phyloP scores from a whole-genome alignment of 2,329 filamentous ascomycete species.

The Bimuria novae-zelandiae region DNA sequence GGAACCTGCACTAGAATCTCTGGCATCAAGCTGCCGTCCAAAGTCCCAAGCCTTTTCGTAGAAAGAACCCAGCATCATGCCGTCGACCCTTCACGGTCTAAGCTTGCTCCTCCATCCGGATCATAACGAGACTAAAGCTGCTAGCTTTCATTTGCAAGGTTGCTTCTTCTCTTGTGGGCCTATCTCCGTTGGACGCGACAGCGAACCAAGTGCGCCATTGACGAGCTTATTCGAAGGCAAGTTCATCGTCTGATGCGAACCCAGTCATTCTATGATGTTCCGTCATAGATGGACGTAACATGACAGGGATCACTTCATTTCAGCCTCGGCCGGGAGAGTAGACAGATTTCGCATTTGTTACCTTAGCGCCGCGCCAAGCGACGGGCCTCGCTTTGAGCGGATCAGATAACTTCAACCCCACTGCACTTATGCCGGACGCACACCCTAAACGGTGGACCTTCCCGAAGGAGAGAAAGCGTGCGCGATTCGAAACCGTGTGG shows the following conservation, averaged over 20 bases:
- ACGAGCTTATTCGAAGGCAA: background rate
- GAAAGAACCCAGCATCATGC: conserved; percentile 30
- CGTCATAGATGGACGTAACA: conserved; percentile 7
- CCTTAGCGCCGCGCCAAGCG: conserved; percentile 7
- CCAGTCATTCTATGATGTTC: background rate
- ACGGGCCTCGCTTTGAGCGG: conserved; percentile 28
- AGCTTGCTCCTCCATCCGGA: background rate
- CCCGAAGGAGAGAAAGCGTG: conserved; percentile 20
- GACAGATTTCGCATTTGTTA: conserved; percentile 6
- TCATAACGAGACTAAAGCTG: background rate
- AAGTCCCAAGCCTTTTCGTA: conserved; percentile 25
- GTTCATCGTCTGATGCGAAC: background rate
- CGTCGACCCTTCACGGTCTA: background rate
- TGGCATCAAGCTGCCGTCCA: background rate
- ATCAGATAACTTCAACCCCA: conserved; percentile 38
- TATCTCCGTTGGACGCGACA: background rate
- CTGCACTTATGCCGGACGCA: conserved; percentile 5
- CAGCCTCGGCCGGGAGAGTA: background rate
- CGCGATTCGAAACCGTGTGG: conserved; percentile 3
- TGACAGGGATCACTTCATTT: background rate
- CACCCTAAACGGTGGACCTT: conserved; percentile 22
- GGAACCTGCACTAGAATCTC: background rate
- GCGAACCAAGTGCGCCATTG: conserved; percentile 5
- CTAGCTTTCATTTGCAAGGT: background rate
- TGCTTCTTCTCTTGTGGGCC: background rate